Conservation (phyloP, 169 alveolate genomes). For the Besnoitia besnoiti region DNA sequence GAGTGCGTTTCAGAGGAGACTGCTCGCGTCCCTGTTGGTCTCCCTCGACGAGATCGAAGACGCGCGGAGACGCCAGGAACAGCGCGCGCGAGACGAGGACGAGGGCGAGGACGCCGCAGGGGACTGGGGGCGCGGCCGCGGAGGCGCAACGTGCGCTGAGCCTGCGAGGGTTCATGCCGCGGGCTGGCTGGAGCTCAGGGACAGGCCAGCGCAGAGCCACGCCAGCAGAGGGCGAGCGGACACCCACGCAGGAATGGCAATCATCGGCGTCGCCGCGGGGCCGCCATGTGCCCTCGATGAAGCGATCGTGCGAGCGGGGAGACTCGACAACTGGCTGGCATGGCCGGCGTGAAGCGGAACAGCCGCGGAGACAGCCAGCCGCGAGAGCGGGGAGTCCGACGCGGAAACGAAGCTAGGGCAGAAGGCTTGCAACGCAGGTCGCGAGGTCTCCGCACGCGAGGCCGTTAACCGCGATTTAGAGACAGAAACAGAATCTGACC, state of each 20-base stretch:
- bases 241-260: background rate
- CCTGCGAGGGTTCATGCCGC: too few species aligned
- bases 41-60: constrained; percentile 20
- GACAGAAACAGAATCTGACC: too few species aligned
- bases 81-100: background rate
- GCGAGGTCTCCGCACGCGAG: too few species aligned
- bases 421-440: too few species aligned
- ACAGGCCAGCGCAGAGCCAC: background rate
- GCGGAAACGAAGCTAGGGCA: too few species aligned
- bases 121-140: too few species aligned
- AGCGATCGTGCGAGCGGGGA: constrained; percentile 2
- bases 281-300: background rate
- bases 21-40: background rate
- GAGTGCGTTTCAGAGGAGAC: background rate
- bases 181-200: background rate
- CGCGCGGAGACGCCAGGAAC: background rate
- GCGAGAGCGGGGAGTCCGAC: too few species aligned
- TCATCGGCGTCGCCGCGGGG: background rate
- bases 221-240: background rate
- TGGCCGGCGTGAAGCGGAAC: too few species aligned
- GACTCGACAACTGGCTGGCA: constrained; percentile 13
- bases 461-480: too few species aligned
- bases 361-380: too few species aligned
- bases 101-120: background rate
- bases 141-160: too few species aligned